Conservation (phyloP, 192 early-diverging fungal genomes). For the Entomortierella parvispora region DNA sequence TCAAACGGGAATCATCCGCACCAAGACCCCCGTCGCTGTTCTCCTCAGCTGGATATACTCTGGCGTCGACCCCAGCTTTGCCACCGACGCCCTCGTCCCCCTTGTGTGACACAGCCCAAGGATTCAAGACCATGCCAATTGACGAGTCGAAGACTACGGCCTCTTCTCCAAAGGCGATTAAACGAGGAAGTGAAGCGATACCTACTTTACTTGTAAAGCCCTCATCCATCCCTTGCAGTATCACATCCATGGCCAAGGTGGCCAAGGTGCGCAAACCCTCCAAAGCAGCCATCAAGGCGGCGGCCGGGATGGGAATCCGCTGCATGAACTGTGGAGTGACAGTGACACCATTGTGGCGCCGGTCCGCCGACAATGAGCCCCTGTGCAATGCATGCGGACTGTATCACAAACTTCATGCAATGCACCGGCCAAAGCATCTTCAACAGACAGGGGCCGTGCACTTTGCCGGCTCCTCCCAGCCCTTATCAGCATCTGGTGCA, state of each 20-base stretch:
- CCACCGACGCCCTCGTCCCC: no score
- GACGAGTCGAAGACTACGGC: no score
- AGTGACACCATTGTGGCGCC: conserved; percentile 93
- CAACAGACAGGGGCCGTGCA: conserved; percentile 15
- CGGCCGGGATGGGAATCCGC: conserved; percentile 28
- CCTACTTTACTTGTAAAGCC: neutral
- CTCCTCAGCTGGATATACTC: conserved; percentile 7
- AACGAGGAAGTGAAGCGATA: neutral
- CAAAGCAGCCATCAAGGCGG: conserved; percentile 24
- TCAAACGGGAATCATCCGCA: neutral
- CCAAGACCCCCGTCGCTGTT: neutral
- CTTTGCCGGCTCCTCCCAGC: neutral
- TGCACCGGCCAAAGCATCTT: conserved; percentile 39
- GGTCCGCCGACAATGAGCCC: conserved; percentile 85
- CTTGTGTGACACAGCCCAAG: no score
- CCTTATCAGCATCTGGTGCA: neutral
- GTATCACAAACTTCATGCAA: conserved; percentile 61
- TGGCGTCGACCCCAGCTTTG: neutral
- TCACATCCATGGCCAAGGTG: conserved; percentile 66
- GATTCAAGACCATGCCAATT: no score
- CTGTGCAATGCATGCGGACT: conserved; percentile 98
- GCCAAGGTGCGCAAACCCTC: conserved; percentile 24
- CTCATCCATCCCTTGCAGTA: neutral
- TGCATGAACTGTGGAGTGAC: conserved; percentile 82
- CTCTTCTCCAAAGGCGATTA: no score